Percentiles rank a stretch among this genome's conserved stretches.
Evolutionary conservation across 75 land plant species (phyloP).

Genomic region (Cupressus sempervirens): DNA sequence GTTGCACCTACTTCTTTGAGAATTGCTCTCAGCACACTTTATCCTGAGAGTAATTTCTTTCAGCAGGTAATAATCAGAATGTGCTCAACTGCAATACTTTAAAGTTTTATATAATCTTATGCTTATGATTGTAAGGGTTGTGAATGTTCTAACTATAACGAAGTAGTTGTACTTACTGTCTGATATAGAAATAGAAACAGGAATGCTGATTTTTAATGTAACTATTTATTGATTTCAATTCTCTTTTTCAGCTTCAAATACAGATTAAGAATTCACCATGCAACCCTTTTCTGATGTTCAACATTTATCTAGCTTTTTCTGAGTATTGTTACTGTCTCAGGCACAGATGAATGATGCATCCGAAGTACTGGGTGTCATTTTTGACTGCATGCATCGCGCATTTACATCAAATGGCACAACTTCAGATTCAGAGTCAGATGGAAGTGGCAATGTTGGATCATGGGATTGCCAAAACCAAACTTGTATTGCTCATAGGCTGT

Average conservation of each 20-base stretch:
- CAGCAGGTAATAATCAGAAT: slow-evolving; percentile 55
- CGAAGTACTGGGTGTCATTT: slow-evolving; percentile 80
- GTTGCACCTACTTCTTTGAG: slow-evolving; percentile 75
- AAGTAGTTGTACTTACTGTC: not conserved
- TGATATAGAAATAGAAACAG: not conserved
- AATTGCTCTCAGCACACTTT: slow-evolving; percentile 72
- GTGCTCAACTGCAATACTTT: not conserved
- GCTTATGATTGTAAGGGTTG: not conserved
- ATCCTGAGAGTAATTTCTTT: slow-evolving; percentile 74
- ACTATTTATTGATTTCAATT: not conserved
- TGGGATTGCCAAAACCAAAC: slow-evolving; percentile 70
- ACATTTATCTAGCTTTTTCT: not conserved
- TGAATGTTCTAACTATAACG: not conserved
- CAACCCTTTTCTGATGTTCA: not conserved
- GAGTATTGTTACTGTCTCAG: slow-evolving; percentile 30
- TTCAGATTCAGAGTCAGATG: slow-evolving; percentile 55
- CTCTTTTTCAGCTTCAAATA: not conserved
- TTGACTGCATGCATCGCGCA: slow-evolving; percentile 79
- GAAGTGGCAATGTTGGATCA: slow-evolving; percentile 33
- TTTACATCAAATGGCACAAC: slow-evolving; percentile 29
- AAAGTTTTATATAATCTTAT: not conserved
- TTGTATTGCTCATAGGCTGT: slow-evolving; percentile 79
- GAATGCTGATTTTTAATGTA: not conserved
- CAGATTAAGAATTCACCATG: not conserved
- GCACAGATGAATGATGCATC: slow-evolving; percentile 97